Percentiles rank a stretch among this genome's conserved stretches.
These are phyloP conservation scores for Cucurbita maxima DNA, from an alignment of 306 rosid genomes.

Conservation along the genomic window DNA sequence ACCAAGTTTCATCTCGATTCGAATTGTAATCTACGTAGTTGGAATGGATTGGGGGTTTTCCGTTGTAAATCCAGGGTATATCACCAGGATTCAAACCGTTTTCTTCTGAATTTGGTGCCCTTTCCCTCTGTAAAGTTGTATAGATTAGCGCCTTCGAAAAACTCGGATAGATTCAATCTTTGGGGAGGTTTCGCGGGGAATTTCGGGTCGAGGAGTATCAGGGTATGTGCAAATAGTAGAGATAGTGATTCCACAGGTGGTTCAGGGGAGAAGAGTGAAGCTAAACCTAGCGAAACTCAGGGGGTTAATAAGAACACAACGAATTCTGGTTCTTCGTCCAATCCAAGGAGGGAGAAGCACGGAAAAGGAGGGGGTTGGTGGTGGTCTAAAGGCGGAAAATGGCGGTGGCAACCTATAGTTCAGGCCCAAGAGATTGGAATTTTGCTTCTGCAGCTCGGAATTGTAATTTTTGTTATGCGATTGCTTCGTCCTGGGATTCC, in stretches of 20 bases:
- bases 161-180: conserved; percentile 30
- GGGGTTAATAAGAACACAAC: conserved; percentile 43
- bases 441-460: conserved; percentile 63
- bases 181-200: conserved; percentile 25
- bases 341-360: conserved; percentile 55
- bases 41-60: conserved; percentile 23
- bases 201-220: conserved; percentile 20
- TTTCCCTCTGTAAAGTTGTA: conserved; percentile 16
- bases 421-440: conserved; percentile 78
- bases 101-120: conserved; percentile 22
- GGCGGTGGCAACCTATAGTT: conserved; percentile 83
- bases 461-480: conserved; percentile 65
- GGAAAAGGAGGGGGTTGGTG: conserved; percentile 67
- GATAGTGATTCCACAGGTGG: conserved; percentile 58
- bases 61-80: conserved; percentile 32
- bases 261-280: conserved; percentile 54
- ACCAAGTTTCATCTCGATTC: conserved; percentile 29
- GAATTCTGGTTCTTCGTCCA: conserved; percentile 33
- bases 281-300: conserved; percentile 40
- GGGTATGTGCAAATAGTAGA: conserved; percentile 33
- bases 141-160: conserved; percentile 13
- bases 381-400: conserved; percentile 63
- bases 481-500: conserved; percentile 75
- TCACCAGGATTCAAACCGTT: conserved; percentile 18
- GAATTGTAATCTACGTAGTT: conserved; percentile 23